Base-by-base conservation (phyloP, 805 yeast genomes). In the Candida suzukii region DNA sequence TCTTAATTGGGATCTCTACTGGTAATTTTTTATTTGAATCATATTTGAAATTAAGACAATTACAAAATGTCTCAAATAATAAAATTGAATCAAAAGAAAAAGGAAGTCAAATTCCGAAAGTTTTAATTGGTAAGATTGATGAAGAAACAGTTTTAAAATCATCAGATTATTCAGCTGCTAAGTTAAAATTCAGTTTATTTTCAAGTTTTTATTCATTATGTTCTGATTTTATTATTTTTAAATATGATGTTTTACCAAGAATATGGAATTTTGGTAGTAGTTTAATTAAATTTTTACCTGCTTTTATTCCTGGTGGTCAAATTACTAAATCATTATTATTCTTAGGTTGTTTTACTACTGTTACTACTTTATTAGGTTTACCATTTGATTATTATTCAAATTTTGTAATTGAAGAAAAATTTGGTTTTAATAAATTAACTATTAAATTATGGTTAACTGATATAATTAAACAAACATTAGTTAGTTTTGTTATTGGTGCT, bases 361-460 rank as follows among this genome's bases (percentile, higher is more conserved):
- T 80, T 35, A 67, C 80, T 9, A 67, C 80, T 2, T 39, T 87
- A 2, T 44, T 78, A 25, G 68, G 76, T 3, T 58, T 84, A 41
- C 99, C 99, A 3, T 56, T 80, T 19, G 70, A 80, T 10, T 80
- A 83, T 59, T 90, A 88, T 63, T 68, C 74, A 43, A 83, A 83
- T 52, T 93, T 93, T 66, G 90, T 88, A 14, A 70, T 93, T 51
- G 99, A 93, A 64, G 96, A 91, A 60, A 78, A 78, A 63, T 91
- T 73, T 54, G 99, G 99, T 1, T 93, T 93, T 68, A 93, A 93
- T 68, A 93, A 93, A 63, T 71, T 77, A 50, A 91, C 97, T 3
- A 46, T 71, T 16, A 64, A 68, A 39, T 67, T 88, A 39, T 93
- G 95, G 85, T 41, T 85, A 21, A 57, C 74, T 21, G 99, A 93